phyloP scores from a whole-genome alignment of 2,329 filamentous ascomycete genomes.

The Diplocarpon mali region DNA sequence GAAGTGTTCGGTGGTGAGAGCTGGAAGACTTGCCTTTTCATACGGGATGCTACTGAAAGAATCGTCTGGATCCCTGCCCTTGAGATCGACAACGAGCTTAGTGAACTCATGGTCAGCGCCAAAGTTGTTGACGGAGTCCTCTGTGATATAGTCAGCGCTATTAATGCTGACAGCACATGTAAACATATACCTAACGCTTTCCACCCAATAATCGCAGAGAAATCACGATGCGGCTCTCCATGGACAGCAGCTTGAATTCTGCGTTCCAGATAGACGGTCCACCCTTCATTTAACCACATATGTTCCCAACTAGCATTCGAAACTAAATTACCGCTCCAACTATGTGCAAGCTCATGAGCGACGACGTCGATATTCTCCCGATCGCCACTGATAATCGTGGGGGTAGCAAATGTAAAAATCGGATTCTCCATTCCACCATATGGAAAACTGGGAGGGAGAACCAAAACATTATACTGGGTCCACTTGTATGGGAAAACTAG shows the following conservation, averaged over 20 bases:
- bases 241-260: slow-evolving; percentile 69
- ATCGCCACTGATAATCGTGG: slow-evolving; percentile 84
- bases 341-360: slow-evolving; percentile 67
- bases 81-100: slow-evolving; percentile 76
- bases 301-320: slow-evolving; percentile 74
- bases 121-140: slow-evolving; percentile 68
- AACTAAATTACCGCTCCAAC: slow-evolving; percentile 84
- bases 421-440: slow-evolving; percentile 92
- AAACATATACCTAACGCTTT: slow-evolving; percentile 42
- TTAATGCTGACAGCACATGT: not conserved
- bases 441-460: slow-evolving; percentile 81
- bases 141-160: slow-evolving; percentile 26
- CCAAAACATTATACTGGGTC: slow-evolving; percentile 90
- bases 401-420: slow-evolving; percentile 89
- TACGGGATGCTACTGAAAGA: slow-evolving; percentile 89
- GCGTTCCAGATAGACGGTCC: slow-evolving; percentile 91
- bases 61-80: slow-evolving; percentile 89
- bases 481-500: slow-evolving; percentile 80
- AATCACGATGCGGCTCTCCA: slow-evolving; percentile 77
- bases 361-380: slow-evolving; percentile 92
- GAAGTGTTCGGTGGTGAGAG: not conserved
- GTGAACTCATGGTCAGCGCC: slow-evolving; percentile 86
- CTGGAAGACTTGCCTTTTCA: slow-evolving; percentile 48
- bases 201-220: slow-evolving; percentile 94
- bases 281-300: slow-evolving; percentile 69